phyloP scores from a whole-genome alignment of 1,284 basidiomycete genomes.

The Xerocomus nothofagi region DNA sequence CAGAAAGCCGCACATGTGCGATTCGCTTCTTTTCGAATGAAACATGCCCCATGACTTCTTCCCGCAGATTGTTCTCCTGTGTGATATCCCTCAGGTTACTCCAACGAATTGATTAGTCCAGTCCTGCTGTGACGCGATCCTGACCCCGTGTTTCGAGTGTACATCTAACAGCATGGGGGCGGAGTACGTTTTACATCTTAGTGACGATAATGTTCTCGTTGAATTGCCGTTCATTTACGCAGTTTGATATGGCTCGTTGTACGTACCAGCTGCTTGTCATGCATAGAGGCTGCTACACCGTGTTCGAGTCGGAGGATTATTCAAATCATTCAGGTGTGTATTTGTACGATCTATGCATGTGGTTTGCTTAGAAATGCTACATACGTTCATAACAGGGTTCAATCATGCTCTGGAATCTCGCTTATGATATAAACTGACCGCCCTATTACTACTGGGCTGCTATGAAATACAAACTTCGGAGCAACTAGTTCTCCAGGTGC shows the following conservation, averaged over 20 bases:
- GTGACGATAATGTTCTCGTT: conserved; percentile 10
- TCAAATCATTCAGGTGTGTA: conserved; percentile 46
- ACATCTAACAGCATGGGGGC: conserved; percentile 35
- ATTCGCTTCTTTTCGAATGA: conserved; percentile 19
- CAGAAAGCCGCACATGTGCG: conserved; percentile 37
- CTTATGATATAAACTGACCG: conserved; percentile 13
- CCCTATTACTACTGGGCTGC: conserved; percentile 33
- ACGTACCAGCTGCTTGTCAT: conserved; percentile 46
- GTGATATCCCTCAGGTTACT: conserved; percentile 42
- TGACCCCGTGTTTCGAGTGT: conserved; percentile 35
- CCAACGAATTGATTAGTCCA: conserved; percentile 42
- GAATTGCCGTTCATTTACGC: conserved; percentile 12
- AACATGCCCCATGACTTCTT: conserved; percentile 10
- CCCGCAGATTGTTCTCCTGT: conserved; percentile 43
- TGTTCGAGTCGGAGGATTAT: conserved; percentile 41
- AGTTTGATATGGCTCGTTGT: conserved; percentile 48
- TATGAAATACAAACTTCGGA: conserved; percentile 53
- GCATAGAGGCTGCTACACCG: too few species aligned
- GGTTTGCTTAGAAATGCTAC: conserved; percentile 10
- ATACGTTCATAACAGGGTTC: conserved; percentile 20
- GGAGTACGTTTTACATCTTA: conserved; percentile 35
- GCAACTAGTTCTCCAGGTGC: conserved; percentile 46
- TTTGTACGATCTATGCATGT: conserved; percentile 8
- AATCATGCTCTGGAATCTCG: conserved; percentile 20
- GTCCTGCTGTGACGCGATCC: conserved; percentile 29